phyloP scores from a whole-genome alignment of 2,329 filamentous ascomycete species.

The Aurifilum marmelostoma region DNA sequence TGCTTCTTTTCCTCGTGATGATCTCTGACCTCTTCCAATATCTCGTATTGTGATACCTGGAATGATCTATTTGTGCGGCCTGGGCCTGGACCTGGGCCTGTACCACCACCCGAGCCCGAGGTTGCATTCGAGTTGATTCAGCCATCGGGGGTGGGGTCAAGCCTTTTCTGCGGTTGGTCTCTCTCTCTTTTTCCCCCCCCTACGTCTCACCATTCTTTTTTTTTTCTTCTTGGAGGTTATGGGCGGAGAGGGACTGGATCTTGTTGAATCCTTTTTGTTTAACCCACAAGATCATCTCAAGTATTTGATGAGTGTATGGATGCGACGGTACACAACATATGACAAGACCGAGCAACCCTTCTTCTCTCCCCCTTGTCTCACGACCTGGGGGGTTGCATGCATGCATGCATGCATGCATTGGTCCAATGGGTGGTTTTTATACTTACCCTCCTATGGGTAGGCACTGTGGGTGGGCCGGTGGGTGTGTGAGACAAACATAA shows the following conservation, averaged over 20 bases:
- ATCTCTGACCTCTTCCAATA: neutral
- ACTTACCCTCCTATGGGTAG: neutral
- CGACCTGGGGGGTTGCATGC: too few relatives aligned
- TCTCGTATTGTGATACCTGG: neutral
- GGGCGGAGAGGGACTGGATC: neutral
- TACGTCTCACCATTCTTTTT: neutral
- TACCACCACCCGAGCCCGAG: neutral
- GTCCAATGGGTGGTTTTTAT: slow-evolving; percentile 7
- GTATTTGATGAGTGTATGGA: neutral
- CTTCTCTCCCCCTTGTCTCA: neutral
- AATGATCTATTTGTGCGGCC: neutral
- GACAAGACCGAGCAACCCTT: neutral
- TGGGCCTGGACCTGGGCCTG: neutral
- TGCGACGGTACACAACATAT: neutral
- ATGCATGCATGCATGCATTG: neutral
- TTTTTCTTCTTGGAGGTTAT: too few relatives aligned
- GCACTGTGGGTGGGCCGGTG: neutral
- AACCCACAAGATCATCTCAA: too few relatives aligned
- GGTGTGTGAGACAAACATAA: neutral
- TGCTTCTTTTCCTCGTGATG: neutral
- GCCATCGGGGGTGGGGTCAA: neutral
- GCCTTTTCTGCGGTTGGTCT: neutral
- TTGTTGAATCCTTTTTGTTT: neutral
- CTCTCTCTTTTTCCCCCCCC: too few relatives aligned
- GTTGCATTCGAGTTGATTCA: neutral